Evolutionary conservation across 2,329 filamentous ascomycete species (phyloP), one percentile per base, ranked within the genome.

Genomic region (Penicillium sp.): DNA sequence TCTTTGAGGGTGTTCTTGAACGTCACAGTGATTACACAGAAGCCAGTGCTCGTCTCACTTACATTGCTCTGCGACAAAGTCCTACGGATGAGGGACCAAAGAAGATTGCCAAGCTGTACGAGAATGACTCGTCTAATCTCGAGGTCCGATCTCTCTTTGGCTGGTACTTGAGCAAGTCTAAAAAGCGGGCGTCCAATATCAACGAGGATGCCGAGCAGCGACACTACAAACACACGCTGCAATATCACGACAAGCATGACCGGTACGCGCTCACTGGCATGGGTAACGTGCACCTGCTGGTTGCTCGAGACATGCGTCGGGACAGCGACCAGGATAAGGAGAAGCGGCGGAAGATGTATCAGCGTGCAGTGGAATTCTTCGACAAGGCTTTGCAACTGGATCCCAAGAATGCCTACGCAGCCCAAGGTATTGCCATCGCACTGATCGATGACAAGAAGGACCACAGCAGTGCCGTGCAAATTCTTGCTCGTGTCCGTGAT

Each of bases 301-400:
- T 88, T 52, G 93, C 93, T 8, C 83, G 93, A 58, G 94, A 98
- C 68, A 96, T 97, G 90, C 86, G 88, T 28, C 83, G 90, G 43
- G 88, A 93, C 52, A 87, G 87, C 0, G 93, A 97, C 7, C 78
- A 83, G 50, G 91, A 98, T 51, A 95, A 88, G 70, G 86, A 95
- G 61, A 95, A 94, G 73, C 84, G 90, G 45, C 86, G 85, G 48
- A 87, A 86, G 58, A 85, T 83, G 52, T 98, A 97, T 65, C 83
- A 84, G 65, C 90, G 91, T 57, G 90, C 93, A 0, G 90, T 97
- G 9, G 94, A 98, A 66, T 98, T 98, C 71, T 98, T 96, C 60
- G 93, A 97, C 66, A 98, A 98, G 72, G 91, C 91, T 4, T 75
- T 98, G 24, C 89, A 94, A 54, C 75, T 98, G n/a, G 93, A 98